phyloP scores from a whole-genome alignment of 441 rosid genomes.

The Populus hybrid region DNA sequence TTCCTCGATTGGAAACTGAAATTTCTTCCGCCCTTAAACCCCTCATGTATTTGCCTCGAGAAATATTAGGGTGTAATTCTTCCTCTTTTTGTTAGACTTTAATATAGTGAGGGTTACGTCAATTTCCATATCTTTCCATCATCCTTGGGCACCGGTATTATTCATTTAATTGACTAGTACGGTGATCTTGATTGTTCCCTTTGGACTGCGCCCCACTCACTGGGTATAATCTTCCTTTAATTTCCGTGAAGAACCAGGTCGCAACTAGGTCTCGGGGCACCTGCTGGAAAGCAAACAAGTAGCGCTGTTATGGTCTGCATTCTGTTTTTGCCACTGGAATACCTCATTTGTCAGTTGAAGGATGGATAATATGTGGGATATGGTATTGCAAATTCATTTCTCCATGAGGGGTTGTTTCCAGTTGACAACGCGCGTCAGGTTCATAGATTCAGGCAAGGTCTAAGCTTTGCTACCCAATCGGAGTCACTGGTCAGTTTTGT shows the following conservation, averaged over 20 bases:
- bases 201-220: too few species aligned
- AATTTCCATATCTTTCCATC: too few species aligned
- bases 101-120: too few species aligned
- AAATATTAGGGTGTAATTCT: too few species aligned
- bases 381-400: slow-evolving; percentile 66
- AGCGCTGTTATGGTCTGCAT: slow-evolving; percentile 27
- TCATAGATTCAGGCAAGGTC: slow-evolving; percentile 50
- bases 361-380: slow-evolving; percentile 80
- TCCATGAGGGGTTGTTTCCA: slow-evolving; percentile 49
- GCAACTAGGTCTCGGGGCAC: slow-evolving; percentile 44
- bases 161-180: too few species aligned
- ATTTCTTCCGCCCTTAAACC: too few species aligned
- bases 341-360: slow-evolving; percentile 35
- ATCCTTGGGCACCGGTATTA: too few species aligned
- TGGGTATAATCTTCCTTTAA: slow-evolving; percentile 33
- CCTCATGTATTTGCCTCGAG: too few species aligned
- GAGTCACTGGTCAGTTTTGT: slow-evolving; percentile 12
- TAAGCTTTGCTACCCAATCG: slow-evolving; percentile 53
- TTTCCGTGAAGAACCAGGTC: slow-evolving; percentile 36
- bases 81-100: too few species aligned
- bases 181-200: too few species aligned
- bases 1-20: too few species aligned
- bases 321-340: slow-evolving; percentile 45
- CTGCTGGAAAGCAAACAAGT: slow-evolving; percentile 56
- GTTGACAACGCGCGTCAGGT: slow-evolving; percentile 55